These are phyloP conservation scores for Dothiorella sarmentorum DNA, from an alignment of 2,329 filamentous ascomycete genomes.

Conservation along the genomic window DNA sequence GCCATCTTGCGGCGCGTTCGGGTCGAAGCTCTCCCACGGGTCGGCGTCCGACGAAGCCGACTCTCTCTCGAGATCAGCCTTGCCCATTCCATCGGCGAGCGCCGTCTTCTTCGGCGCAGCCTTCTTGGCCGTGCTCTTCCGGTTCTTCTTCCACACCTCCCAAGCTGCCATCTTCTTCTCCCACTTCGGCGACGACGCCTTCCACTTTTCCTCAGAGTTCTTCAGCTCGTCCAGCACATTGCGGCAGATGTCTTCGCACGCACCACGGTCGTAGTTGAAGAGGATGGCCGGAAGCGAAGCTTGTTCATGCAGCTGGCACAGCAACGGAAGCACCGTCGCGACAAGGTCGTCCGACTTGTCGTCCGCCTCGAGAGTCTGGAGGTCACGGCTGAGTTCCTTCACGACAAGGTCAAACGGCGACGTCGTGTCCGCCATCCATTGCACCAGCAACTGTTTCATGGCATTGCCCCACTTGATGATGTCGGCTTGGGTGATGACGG, in stretches of 20 bases:
- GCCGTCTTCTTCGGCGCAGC: constrained; percentile 43
- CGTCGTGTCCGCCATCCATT: constrained; percentile 57
- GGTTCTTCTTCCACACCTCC: constrained; percentile 53
- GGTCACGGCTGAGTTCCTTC: constrained; percentile 35
- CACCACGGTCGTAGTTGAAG: constrained; percentile 70
- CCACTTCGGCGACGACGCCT: constrained; percentile 58
- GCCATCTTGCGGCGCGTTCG: constrained; percentile 57
- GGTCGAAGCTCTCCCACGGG: constrained; percentile 61
- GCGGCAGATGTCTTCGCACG: constrained; percentile 60
- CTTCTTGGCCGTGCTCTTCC: constrained; percentile 26
- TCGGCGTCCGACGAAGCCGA: constrained; percentile 54
- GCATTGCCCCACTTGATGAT: constrained; percentile 62
- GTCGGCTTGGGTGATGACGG: constrained; percentile 60
- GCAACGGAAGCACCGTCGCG: constrained; percentile 54
- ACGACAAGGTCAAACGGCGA: constrained; percentile 55
- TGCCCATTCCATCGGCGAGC: constrained; percentile 50
- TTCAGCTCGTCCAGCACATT: constrained; percentile 53
- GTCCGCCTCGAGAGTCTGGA: background rate
- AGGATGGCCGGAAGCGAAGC: constrained; percentile 69
- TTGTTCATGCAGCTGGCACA: constrained; percentile 59
- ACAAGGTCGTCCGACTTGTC: constrained; percentile 23
- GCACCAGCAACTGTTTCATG: constrained; percentile 56
- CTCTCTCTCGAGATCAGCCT: constrained; percentile 57
- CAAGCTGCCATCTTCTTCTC: constrained; percentile 56
- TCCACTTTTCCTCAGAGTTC: constrained; percentile 55